Conservation (phyloP, 495 filamentous ascomycete genomes). For the Annulohypoxylon moriforme region DNA sequence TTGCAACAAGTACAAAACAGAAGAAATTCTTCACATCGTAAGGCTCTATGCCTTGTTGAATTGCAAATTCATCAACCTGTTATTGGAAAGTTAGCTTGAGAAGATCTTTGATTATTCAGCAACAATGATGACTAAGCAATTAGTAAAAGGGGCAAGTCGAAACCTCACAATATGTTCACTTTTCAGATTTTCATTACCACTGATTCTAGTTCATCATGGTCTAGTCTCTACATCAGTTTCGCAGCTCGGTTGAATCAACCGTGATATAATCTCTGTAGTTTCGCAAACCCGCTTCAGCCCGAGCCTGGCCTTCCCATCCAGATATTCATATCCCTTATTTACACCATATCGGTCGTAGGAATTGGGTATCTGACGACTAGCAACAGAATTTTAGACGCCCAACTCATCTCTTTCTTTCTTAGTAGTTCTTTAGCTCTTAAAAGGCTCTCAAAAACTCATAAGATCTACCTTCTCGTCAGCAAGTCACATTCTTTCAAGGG, state of each 20-base stretch:
- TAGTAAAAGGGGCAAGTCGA: not conserved
- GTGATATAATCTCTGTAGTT: not conserved
- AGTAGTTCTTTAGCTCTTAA: not conserved
- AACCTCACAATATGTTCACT: not conserved
- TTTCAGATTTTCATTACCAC: not conserved
- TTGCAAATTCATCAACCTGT: too few species aligned
- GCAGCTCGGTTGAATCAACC: not conserved
- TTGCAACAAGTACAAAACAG: too few species aligned
- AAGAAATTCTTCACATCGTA: too few species aligned
- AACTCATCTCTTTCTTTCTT: not conserved
- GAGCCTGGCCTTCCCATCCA: not conserved
- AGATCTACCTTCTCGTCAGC: constrained; percentile 63
- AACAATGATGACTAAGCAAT: not conserved
- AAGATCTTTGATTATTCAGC: not conserved
- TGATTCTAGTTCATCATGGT: not conserved
- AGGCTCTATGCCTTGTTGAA: too few species aligned
- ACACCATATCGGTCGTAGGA: not conserved
- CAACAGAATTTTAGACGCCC: too few species aligned
- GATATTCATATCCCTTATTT: too few species aligned
- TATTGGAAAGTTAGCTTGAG: too few species aligned
- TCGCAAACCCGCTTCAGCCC: not conserved
- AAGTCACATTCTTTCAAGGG: not conserved
- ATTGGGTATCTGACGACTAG: not conserved
- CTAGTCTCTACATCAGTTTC: not conserved
- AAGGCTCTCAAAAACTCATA: constrained; percentile 68